phyloP scores from a whole-genome alignment of 352 stramenopile species.

The Phytophthora parvispora region DNA sequence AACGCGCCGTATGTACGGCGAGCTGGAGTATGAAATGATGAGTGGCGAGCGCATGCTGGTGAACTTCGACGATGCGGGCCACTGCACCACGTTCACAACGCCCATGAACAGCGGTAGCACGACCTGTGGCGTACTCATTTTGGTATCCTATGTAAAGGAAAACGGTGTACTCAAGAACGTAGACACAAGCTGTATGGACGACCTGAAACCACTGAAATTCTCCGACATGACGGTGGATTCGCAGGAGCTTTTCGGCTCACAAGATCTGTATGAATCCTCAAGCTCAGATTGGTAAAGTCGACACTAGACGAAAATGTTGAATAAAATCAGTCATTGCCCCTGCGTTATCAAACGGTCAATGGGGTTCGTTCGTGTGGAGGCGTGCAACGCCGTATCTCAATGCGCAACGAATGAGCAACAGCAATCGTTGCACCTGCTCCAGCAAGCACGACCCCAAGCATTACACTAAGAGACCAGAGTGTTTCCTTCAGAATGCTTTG shows the following conservation, averaged over 20 bases:
- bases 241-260: constrained; percentile 51
- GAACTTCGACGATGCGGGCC: constrained; percentile 72
- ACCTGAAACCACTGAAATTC: constrained; percentile 67
- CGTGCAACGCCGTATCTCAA: not conserved
- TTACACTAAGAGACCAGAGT: not conserved
- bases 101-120: constrained; percentile 46
- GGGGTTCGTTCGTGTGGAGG: not conserved
- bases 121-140: constrained; percentile 75
- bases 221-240: constrained; percentile 28
- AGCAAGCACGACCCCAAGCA: constrained; percentile 1
- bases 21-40: constrained; percentile 60
- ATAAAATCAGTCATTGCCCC: constrained; percentile 16
- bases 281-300: constrained; percentile 22
- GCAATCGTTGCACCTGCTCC: not conserved
- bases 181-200: constrained; percentile 74
- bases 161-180: constrained; percentile 64
- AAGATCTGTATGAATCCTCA: constrained; percentile 47
- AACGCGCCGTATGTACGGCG: constrained; percentile 59
- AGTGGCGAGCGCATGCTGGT: constrained; percentile 68
- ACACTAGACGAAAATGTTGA: constrained; percentile 13
- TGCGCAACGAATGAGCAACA: not conserved
- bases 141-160: constrained; percentile 74
- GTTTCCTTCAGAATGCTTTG: not conserved
- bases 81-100: constrained; percentile 88
- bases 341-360: constrained; percentile 1